phyloP scores from a whole-genome alignment of 2,329 filamentous ascomycete species.

The Immersiporthe knoxdaviesiana region DNA sequence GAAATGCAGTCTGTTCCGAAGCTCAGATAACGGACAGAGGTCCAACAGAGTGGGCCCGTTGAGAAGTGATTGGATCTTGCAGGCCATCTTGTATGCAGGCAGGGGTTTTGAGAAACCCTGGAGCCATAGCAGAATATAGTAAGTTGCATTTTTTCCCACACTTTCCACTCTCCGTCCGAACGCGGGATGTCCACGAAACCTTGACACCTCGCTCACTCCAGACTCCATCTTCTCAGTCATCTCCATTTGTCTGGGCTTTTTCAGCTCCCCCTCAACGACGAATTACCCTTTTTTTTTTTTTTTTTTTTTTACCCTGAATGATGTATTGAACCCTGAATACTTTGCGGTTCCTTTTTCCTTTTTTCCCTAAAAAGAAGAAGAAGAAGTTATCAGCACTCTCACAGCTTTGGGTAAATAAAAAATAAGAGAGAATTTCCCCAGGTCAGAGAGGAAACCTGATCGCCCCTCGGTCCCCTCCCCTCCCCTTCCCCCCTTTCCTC shows the following conservation, averaged over 20 bases:
- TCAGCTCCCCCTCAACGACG: background rate
- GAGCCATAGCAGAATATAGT: background rate
- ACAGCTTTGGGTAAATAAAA: too few species aligned
- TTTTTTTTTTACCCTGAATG: too few species aligned
- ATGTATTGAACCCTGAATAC: background rate
- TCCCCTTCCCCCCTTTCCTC: background rate
- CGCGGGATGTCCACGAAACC: background rate
- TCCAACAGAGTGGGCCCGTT: slow-evolving; percentile 11
- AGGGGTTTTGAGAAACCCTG: background rate
- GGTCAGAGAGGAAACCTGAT: background rate
- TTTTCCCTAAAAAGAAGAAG: too few species aligned
- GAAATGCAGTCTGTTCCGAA: slow-evolving; percentile 24
- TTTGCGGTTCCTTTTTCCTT: background rate
- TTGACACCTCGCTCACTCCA: background rate
- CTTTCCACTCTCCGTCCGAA: background rate
- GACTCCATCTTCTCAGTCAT: background rate
- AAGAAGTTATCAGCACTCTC: too few species aligned
- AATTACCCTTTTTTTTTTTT: background rate
- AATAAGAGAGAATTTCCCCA: too few species aligned
- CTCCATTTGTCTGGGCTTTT: too few species aligned
- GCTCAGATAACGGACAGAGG: slow-evolving; percentile 13
- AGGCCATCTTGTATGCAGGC: slow-evolving; percentile 3
- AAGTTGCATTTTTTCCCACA: background rate
- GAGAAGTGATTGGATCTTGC: slow-evolving; percentile 8
- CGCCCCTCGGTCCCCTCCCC: too few species aligned